Evolutionary conservation across 2,329 filamentous ascomycete genomes (phyloP).

Genomic region (Hypoxylon sp.): DNA sequence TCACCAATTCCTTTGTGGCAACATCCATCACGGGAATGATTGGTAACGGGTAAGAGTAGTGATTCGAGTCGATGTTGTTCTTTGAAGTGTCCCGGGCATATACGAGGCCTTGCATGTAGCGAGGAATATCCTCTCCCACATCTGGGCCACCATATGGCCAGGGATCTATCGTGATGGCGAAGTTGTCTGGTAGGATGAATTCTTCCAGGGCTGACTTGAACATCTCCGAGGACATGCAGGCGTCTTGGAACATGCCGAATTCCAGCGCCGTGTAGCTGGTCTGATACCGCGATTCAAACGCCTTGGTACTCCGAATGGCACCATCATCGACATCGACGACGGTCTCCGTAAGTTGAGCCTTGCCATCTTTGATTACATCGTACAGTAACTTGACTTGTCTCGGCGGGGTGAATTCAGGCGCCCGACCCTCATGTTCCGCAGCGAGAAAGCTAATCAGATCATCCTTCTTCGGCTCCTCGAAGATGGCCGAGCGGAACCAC

Average conservation of each 20-base stretch:
- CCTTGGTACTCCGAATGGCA: slow-evolving; percentile 51
- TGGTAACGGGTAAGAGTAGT: slow-evolving; percentile 74
- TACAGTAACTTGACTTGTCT: slow-evolving; percentile 64
- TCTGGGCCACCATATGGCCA: slow-evolving; percentile 77
- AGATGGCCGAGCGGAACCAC: slow-evolving; percentile 50
- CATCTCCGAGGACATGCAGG: slow-evolving; percentile 60
- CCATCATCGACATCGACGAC: slow-evolving; percentile 58
- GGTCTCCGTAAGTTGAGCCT: slow-evolving; percentile 56
- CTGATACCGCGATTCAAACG: slow-evolving; percentile 54
- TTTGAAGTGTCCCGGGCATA: slow-evolving; percentile 62
- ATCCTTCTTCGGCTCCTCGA: slow-evolving; percentile 51
- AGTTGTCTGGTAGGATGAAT: slow-evolving; percentile 63
- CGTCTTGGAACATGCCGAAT: slow-evolving; percentile 59
- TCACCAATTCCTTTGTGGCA: slow-evolving; percentile 67
- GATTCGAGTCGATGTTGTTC: slow-evolving; percentile 70
- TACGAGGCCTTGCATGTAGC: slow-evolving; percentile 66
- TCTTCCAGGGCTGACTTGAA: slow-evolving; percentile 65
- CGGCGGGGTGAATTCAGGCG: slow-evolving; percentile 48
- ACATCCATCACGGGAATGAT: slow-evolving; percentile 73
- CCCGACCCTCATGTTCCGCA: slow-evolving; percentile 52
- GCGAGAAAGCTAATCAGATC: slow-evolving; percentile 49
- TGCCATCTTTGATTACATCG: slow-evolving; percentile 57
- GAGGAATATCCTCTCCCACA: slow-evolving; percentile 57
- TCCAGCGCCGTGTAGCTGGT: slow-evolving; percentile 60
- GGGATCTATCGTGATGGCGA: slow-evolving; percentile 64